Percentiles rank a stretch among this genome's conserved stretches.
Conservation (phyloP, 108 stramenopile species). For the Skeletonema tropicum region DNA sequence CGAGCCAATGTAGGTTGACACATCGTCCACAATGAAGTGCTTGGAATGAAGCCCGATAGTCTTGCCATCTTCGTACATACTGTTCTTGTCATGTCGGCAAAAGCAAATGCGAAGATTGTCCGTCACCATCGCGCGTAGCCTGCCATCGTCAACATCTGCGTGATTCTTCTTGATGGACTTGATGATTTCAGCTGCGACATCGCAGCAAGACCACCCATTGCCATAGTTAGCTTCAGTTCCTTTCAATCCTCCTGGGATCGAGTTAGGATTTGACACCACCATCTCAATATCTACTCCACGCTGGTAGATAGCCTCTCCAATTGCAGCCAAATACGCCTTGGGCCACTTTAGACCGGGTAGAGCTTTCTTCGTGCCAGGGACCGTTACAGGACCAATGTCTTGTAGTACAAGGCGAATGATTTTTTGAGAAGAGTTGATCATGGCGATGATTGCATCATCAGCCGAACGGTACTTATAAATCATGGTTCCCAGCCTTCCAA, state of each 20-base stretch:
- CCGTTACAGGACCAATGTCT: constrained; percentile 53
- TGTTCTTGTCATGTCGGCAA: constrained; percentile 30
- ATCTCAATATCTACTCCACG: constrained; percentile 53
- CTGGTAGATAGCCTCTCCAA: constrained; percentile 44
- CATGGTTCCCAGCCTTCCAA: constrained; percentile 47
- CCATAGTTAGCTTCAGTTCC: constrained; percentile 63
- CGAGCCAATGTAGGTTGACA: constrained; percentile 50
- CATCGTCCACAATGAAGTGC: constrained; percentile 56
- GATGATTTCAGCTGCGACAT: constrained; percentile 64
- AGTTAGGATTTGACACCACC: constrained; percentile 45
- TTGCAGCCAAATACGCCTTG: constrained; percentile 30
- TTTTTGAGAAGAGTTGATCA: constrained; percentile 48
- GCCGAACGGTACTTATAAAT: constrained; percentile 22
- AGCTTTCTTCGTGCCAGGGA: constrained; percentile 44
- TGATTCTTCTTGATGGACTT: constrained; percentile 47
- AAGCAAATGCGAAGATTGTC: constrained; percentile 55
- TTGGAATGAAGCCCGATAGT: constrained; percentile 61
- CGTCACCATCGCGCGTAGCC: constrained; percentile 33
- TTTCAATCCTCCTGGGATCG: constrained; percentile 47
- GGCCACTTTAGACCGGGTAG: constrained; percentile 51
- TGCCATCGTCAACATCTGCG: constrained; percentile 30
- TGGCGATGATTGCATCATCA: constrained; percentile 57
- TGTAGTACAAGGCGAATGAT: constrained; percentile 52
- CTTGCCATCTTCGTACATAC: constrained; percentile 42
- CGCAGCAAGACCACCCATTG: constrained; percentile 67